Evolutionary conservation across 768 basidiomycete species (phyloP), one percentile per base, ranked within the genome.

Genomic region (Xanthoconium purpureum): DNA sequence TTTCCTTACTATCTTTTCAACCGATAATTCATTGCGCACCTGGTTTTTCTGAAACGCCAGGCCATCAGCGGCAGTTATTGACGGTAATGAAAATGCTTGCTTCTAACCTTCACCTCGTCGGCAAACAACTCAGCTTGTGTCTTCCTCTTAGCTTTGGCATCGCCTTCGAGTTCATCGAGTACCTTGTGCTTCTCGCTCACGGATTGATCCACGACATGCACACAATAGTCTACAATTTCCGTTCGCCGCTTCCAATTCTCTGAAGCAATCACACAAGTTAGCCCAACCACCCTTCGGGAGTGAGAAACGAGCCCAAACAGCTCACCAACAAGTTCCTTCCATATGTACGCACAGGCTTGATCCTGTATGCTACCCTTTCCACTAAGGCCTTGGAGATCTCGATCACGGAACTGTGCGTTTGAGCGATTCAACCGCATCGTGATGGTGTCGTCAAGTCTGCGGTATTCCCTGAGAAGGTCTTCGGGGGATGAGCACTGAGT

Each of bases 391-490:
- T 73, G 62, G 29, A 89, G 81, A 62, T 89, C 84, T 59, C 80
- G 77, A 73, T 93, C 91, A 50, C 89, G 80, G 71, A 87, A 84
- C 51, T 84, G 79, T 6, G 91, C 91, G 54, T 80, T 82, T 38
- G 89, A 87, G 48, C 91, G 83, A 69, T 94, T 93, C 46, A 92
- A 71, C 35, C 91, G 79, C 86, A 91, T 89, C 39, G 79, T 82
- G 61, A 94, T 87, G 8, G 83, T 76, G 65, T 94, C 91, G 72
- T 94, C 91, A 14, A 93, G 74, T 63, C 78, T 83, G 65, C 91
- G 80, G 70, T 92, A 93, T 71, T 93, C 90, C 66, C 78, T 84
- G 70, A 94, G 77, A 64, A 93, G 82, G 57, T 91, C 91, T 94
- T 68, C 47, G 47, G 56, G 60, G 60, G 40, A 43, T 65, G 54